These are phyloP conservation scores for Silybum marianum DNA, from an alignment of 129 eudicot species.

Conservation along the genomic window DNA sequence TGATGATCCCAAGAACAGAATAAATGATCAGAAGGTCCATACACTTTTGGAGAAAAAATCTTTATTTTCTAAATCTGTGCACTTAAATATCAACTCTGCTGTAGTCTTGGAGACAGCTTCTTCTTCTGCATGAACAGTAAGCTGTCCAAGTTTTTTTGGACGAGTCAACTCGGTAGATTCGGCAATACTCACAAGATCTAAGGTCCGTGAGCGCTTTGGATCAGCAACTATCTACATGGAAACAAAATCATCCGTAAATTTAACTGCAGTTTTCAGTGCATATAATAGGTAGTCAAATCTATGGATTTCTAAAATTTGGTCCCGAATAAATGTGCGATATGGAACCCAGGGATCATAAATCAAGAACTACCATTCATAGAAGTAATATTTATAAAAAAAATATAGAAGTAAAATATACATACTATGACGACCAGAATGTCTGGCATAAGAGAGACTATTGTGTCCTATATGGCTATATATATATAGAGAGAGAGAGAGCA, in stretches of 20 bases:
- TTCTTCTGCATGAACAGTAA: conserved; percentile 76
- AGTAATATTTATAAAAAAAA: neutral
- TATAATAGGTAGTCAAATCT: conserved; percentile 12
- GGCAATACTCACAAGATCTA: conserved; percentile 61
- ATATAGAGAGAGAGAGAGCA: no score
- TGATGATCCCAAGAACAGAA: conserved; percentile 3
- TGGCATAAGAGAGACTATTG: conserved; percentile 6
- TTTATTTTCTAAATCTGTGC: conserved; percentile 83
- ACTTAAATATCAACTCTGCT: conserved; percentile 70
- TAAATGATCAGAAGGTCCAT: conserved; percentile 30
- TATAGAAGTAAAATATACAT: neutral
- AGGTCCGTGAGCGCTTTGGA: conserved; percentile 58
- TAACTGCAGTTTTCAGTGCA: neutral
- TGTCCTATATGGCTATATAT: neutral
- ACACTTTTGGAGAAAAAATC: conserved; percentile 94
- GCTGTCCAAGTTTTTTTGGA: conserved; percentile 59
- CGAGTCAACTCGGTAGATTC: conserved; percentile 43
- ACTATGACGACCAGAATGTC: conserved; percentile 6
- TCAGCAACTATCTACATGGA: conserved; percentile 71
- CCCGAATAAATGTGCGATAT: neutral
- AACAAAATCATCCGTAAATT: conserved; percentile 21
- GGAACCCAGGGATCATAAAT: conserved; percentile 8
- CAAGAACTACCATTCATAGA: neutral
- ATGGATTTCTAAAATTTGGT: neutral
- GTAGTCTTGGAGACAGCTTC: conserved; percentile 74